Base-by-base conservation (phyloP, 768 basidiomycete genomes). In the Panus rudis region DNA sequence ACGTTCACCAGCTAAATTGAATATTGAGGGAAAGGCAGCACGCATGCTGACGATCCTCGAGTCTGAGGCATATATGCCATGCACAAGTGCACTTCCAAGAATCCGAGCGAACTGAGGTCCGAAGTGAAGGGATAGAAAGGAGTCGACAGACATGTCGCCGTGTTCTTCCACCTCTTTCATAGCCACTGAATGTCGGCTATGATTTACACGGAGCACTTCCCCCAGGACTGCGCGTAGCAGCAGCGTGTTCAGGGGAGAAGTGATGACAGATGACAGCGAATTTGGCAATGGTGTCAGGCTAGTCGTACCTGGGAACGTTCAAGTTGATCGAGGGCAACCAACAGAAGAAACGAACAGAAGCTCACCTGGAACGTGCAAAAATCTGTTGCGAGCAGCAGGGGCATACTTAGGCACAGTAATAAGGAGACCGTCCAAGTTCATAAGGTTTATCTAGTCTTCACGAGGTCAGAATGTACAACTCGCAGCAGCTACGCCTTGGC, bases 51-150 rank as follows among this genome's bases (percentile, higher is more conserved):
- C 63, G 30, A 66, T 54, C 2, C 85, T 66, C 2, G 92, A 76
- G 54, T 94, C 91, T 0, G 90, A 78, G 1, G 91, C 92, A 58
- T 97, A 97, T 43, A 98, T 86, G 0, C 94, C 94, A 55, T 96
- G 93, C 1, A 92, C 78, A 45, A 96, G 66, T 0, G 93, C 84
- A 25, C 73, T 89, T 57, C 31, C 85, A 42, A 97, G 72, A 3
- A 75, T 72, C 13, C 79, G 73, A 1, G 93, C 90, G 52, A 93
- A 76, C 2, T 69, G 61, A 5, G 69, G 59, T 0, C 90, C 88
- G 44, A 96, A 85, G 19, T 89, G 70, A 11, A 88, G 72, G 0
- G 75, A 59, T 43, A 97, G 58, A 51, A 98, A 87, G 0, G 76
- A 61, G 49, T 97, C 81, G 6, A 98, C 70, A 0, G 81, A 82